These are phyloP conservation scores for Alternaria panax DNA, from an alignment of 2,329 filamentous ascomycete genomes.

Conservation along the genomic window DNA sequence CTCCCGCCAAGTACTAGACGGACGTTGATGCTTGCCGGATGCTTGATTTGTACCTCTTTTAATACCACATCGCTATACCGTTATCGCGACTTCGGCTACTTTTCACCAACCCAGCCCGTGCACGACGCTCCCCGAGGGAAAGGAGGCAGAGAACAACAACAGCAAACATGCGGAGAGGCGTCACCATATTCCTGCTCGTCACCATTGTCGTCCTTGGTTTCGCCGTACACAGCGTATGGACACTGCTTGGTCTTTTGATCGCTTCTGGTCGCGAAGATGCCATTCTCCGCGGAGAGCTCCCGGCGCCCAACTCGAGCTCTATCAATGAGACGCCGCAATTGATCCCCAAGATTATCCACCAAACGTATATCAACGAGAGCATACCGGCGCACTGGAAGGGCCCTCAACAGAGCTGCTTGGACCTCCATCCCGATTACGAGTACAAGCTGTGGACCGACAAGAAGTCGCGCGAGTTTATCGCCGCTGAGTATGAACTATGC, in stretches of 20 bases:
- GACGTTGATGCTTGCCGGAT: conserved; percentile 19
- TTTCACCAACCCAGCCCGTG: conserved; percentile 7
- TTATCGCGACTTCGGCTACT: conserved; percentile 5
- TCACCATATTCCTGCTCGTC: conserved; percentile 69
- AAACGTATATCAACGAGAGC: conserved; percentile 75
- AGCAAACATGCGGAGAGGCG: conserved; percentile 65
- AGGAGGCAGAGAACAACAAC: conserved; percentile 28
- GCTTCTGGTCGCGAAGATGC: conserved; percentile 72
- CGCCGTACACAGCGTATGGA: conserved; percentile 73
- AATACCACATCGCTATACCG: conserved; percentile 15
- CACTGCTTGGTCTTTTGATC: conserved; percentile 72
- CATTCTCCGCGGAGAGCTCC: conserved; percentile 71
- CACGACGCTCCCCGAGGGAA: conserved; percentile 20
- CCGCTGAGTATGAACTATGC: conserved; percentile 57
- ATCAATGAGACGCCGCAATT: conserved; percentile 65
- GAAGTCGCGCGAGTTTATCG: conserved; percentile 73
- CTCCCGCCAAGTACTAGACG: conserved; percentile 22
- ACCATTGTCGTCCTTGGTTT: conserved; percentile 70
- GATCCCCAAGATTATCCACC: conserved; percentile 80
- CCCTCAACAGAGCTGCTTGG: conserved; percentile 71
- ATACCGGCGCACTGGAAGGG: conserved; percentile 72
- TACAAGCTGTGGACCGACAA: conserved; percentile 83
- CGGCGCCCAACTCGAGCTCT: conserved; percentile 67
- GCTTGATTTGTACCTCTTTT: conserved; percentile 19
- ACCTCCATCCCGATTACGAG: conserved; percentile 74